Evolutionary conservation across 1,284 basidiomycete species (phyloP).

Genomic region (Agroathelia rolfsii): DNA sequence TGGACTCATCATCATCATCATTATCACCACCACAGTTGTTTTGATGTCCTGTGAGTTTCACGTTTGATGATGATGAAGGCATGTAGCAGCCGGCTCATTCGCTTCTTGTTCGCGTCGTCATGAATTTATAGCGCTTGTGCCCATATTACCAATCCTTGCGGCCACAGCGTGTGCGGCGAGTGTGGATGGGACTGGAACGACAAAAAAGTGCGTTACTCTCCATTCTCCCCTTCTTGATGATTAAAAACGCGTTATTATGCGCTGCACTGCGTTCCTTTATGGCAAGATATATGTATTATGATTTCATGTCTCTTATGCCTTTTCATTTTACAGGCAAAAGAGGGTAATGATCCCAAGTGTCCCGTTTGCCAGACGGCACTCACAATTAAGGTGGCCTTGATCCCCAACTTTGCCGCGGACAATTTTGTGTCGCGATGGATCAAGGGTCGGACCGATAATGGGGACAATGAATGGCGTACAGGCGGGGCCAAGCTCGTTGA

Average conservation of each 20-base stretch:
- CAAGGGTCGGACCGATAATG: constrained; percentile 26
- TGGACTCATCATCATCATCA: constrained; percentile 8
- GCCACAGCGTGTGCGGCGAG: constrained; percentile 45
- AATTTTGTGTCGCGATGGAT: constrained; percentile 40
- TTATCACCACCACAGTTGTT: no score
- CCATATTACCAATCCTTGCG: constrained; percentile 47
- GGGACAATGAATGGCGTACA: constrained; percentile 33
- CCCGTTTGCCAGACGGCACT: constrained; percentile 38
- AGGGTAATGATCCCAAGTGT: constrained; percentile 30
- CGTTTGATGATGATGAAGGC: background rate
- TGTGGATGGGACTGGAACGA: constrained; percentile 44
- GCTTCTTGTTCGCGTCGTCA: no score
- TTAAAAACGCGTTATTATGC: no score
- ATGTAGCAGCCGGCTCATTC: no score
- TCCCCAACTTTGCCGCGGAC: constrained; percentile 43
- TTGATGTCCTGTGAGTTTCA: constrained; percentile 38
- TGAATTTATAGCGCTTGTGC: constrained; percentile 30
- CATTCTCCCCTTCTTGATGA: no score
- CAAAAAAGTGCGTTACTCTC: no score
- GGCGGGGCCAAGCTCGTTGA: constrained; percentile 33
- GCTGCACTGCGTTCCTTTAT: no score
- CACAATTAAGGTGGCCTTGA: constrained; percentile 26
- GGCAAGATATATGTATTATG: constrained; percentile 27
- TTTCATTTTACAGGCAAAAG: constrained; percentile 22
- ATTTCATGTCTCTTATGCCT: constrained; percentile 5